phyloP scores from a whole-genome alignment of 192 early-diverging fungal species.

The Podila epicladia region DNA sequence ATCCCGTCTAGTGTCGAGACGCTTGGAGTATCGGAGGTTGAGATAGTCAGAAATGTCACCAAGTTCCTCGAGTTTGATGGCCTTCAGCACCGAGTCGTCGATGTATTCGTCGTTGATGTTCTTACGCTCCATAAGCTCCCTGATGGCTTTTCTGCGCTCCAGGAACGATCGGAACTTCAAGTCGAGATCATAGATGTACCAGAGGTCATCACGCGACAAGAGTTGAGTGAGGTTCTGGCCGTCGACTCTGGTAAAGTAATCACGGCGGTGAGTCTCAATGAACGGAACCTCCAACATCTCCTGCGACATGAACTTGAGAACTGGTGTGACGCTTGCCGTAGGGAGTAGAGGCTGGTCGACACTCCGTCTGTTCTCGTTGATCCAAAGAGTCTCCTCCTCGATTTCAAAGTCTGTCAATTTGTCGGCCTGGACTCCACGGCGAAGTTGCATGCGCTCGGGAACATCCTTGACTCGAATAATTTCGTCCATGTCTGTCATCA shows the following conservation, averaged over 20 bases:
- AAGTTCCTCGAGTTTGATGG: constrained; percentile 68
- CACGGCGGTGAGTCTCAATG: constrained; percentile 85
- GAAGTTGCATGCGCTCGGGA: constrained; percentile 93
- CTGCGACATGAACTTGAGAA: constrained; percentile 56
- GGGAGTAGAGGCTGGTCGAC: constrained; percentile 29
- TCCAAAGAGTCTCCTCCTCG: constrained; percentile 73
- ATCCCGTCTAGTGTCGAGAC: constrained; percentile 37
- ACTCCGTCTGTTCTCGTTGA: constrained; percentile 41
- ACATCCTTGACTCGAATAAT: constrained; percentile 87
- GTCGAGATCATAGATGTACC: constrained; percentile 91
- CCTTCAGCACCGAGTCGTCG: constrained; percentile 58
- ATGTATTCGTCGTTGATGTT: constrained; percentile 58
- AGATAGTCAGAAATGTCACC: constrained; percentile 71
- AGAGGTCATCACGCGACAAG: constrained; percentile 78
- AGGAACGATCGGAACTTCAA: constrained; percentile 77
- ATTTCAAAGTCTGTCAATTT: constrained; percentile 67
- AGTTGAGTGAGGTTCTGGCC: constrained; percentile 59
- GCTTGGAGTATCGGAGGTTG: constrained; percentile 63
- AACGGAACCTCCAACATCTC: constrained; percentile 94
- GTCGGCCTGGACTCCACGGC: constrained; percentile 53
- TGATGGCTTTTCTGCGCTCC: constrained; percentile 64
- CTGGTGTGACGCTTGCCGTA: constrained; percentile 34
- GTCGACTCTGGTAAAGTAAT: constrained; percentile 74
- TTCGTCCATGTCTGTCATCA: constrained; percentile 95
- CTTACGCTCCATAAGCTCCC: constrained; percentile 60